A percentile compares a stretch with the other conserved stretches of the same genome.
Evolutionary conservation across 371 early-diverging fungal species (phyloP).

Genomic region (Haplosporangium sp.): DNA sequence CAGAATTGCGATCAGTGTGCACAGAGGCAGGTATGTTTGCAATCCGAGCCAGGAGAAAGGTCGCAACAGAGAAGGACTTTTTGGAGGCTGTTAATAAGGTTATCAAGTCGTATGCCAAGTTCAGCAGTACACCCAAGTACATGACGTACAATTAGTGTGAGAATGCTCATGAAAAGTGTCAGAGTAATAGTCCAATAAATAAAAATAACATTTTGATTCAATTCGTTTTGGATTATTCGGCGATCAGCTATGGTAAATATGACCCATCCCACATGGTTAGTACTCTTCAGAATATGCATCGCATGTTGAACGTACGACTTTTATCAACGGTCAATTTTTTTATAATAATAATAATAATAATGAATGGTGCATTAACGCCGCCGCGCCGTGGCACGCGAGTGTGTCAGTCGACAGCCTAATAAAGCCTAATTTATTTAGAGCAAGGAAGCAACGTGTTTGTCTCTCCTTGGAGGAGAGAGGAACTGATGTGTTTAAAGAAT

Average conservation of each 20-base stretch:
- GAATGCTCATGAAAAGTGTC: neutral
- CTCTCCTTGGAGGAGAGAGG: neutral
- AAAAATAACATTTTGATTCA: too few relatives aligned
- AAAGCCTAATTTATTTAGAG: neutral
- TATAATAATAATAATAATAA: too few relatives aligned
- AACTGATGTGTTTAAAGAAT: neutral
- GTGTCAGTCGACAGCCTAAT: too few relatives aligned
- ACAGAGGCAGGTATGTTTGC: conserved; percentile 99
- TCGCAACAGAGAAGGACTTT: conserved; percentile 99
- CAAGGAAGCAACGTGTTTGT: conserved; percentile 9
- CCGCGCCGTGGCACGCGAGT: too few relatives aligned
- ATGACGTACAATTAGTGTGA: conserved; percentile 71
- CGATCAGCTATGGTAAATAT: too few relatives aligned
- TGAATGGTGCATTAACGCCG: too few relatives aligned
- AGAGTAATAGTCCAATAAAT: too few relatives aligned
- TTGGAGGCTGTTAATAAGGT: conserved; percentile 99
- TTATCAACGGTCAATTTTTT: too few relatives aligned
- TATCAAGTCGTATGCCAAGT: conserved; percentile 99
- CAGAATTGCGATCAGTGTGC: conserved; percentile 98
- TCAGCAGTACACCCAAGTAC: conserved; percentile 95
- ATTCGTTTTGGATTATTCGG: too few relatives aligned
- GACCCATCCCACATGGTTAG: too few relatives aligned
- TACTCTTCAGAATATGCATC: too few relatives aligned
- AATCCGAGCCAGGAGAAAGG: conserved; percentile 98
- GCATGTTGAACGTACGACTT: too few relatives aligned